A percentile compares a stretch with the other conserved stretches of the same genome.
Conservation (phyloP, 2,329 filamentous ascomycete species). For the Westerdykella sp. region DNA sequence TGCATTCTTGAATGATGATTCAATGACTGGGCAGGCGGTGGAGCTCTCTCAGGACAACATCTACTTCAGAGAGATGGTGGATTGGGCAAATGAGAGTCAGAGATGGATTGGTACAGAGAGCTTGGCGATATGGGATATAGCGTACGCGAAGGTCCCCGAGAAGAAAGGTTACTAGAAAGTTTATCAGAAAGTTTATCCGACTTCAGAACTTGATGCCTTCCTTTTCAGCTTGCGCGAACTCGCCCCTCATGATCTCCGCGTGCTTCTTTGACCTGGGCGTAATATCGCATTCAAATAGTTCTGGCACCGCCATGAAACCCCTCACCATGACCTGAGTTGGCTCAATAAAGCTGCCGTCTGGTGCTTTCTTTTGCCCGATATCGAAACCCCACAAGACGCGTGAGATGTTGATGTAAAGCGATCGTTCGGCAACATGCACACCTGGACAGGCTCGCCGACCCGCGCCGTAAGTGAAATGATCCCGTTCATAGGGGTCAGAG, state of each 20-base stretch:
- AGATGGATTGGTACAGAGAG: slow-evolving; percentile 33
- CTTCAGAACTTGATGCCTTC: slow-evolving; percentile 9
- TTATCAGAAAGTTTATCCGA: too few species aligned
- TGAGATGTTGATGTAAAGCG: slow-evolving; percentile 32
- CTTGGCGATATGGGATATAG: slow-evolving; percentile 28
- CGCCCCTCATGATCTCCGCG: slow-evolving; percentile 18
- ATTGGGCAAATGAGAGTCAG: slow-evolving; percentile 39
- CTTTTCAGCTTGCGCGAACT: slow-evolving; percentile 17
- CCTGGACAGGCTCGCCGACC: slow-evolving; percentile 33
- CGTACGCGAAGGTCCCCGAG: slow-evolving; percentile 21
- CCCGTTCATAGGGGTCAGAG: slow-evolving; percentile 26
- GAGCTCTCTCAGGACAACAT: slow-evolving; percentile 39
- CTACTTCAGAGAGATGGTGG: slow-evolving; percentile 35
- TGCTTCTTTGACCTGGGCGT: slow-evolving; percentile 18
- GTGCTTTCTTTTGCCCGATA: slow-evolving; percentile 20
- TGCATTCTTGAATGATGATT: slow-evolving; percentile 30
- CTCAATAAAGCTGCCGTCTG: slow-evolving; percentile 19
- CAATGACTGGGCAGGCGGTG: slow-evolving; percentile 36
- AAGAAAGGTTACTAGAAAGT: slow-evolving; percentile 16
- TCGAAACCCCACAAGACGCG: slow-evolving; percentile 34
- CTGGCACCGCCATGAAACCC: slow-evolving; percentile 28
- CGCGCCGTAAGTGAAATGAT: slow-evolving; percentile 35
- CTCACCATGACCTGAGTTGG: slow-evolving; percentile 24
- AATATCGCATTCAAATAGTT: slow-evolving; percentile 29
- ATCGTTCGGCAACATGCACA: slow-evolving; percentile 34